Base-by-base conservation (phyloP, 768 basidiomycete species). In the Sporobolomyces pararoseus region DNA sequence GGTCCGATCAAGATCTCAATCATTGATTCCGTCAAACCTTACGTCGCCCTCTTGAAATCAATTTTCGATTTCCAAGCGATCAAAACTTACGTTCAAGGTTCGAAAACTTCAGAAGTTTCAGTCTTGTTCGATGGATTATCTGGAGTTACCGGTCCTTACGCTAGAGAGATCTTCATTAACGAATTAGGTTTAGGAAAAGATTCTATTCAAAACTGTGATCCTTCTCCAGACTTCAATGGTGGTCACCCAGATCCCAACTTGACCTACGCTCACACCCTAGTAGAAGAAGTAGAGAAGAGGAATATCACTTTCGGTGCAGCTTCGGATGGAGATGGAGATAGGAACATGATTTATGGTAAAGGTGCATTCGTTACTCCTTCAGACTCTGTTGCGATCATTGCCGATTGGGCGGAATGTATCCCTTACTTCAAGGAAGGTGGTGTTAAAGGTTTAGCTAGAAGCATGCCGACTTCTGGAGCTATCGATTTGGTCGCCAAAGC, bases 331-430 rank as follows among this genome's bases (percentile, higher is more conserved):
- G 96, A 98, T 76, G 95, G 96, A 47, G 96, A 98, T 80, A 83
- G 96, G 72, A 98, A 99, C 84, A 98, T 99, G 96, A 98, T 99
- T 78, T 99, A 99, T 80, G 96, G 96, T 75, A 89, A 89, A 79
- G 89, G 89, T 70, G 96, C 96, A 52, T 99, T 99, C 80, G 96
- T 99, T 72, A 98, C 95, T 16, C 96, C 96, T 21, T 90, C 88
- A 12, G 96, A 99, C 81, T 94, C 91, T 13, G 95, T 99, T 68
- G 96, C 96, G 32, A 92, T 99, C 83, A 99, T 99, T 77, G 96
- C 96, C 37, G 88, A 98, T 80, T 97, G 91, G 91, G 78, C 90
- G 19, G 86, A 93, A 66, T 83, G 84, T 63, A 93, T 94, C 74
- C 92, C 92, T 16, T 94, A 94, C 83, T 95, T 94, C 84, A 87